phyloP scores from a whole-genome alignment of 2,329 filamentous ascomycete genomes.

The Bipolaris bicolor region DNA sequence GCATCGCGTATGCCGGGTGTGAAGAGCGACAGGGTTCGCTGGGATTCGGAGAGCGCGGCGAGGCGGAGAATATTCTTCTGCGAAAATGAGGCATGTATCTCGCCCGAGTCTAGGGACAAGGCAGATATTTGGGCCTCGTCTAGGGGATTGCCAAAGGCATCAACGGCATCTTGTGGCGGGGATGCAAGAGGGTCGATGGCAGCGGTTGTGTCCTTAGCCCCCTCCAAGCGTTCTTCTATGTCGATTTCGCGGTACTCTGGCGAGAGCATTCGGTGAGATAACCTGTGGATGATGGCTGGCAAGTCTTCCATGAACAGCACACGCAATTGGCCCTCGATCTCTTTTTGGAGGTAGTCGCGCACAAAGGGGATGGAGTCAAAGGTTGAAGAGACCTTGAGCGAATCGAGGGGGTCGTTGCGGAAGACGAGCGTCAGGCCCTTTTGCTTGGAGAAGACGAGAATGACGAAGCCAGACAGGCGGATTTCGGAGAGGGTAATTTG shows the following conservation, averaged over 20 bases:
- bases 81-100: constrained; percentile 89
- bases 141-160: constrained; percentile 77
- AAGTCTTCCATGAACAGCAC: constrained; percentile 98
- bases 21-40: constrained; percentile 88
- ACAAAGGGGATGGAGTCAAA: constrained; percentile 99
- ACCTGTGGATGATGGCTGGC: constrained; percentile 91
- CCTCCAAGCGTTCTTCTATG: constrained; percentile 58
- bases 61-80: constrained; percentile 90
- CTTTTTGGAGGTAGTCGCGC: constrained; percentile 92
- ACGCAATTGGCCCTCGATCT: constrained; percentile 90
- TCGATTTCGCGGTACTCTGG: constrained; percentile 80
- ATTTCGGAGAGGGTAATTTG: constrained; percentile 97
- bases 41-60: constrained; percentile 82
- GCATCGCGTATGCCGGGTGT: constrained; percentile 89
- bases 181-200: constrained; percentile 81
- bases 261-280: constrained; percentile 88
- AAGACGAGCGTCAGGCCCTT: constrained; percentile 97
- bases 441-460: constrained; percentile 95
- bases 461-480: constrained; percentile 94
- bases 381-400: constrained; percentile 96
- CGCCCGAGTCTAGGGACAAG: constrained; percentile 78
- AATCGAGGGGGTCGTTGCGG: constrained; percentile 96
- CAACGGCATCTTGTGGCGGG: constrained; percentile 80
- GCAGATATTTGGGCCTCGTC: constrained; percentile 77
- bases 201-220: constrained; percentile 60